Base-by-base conservation (phyloP, 148 eudicot genomes). In the Arbutus unedo region DNA sequence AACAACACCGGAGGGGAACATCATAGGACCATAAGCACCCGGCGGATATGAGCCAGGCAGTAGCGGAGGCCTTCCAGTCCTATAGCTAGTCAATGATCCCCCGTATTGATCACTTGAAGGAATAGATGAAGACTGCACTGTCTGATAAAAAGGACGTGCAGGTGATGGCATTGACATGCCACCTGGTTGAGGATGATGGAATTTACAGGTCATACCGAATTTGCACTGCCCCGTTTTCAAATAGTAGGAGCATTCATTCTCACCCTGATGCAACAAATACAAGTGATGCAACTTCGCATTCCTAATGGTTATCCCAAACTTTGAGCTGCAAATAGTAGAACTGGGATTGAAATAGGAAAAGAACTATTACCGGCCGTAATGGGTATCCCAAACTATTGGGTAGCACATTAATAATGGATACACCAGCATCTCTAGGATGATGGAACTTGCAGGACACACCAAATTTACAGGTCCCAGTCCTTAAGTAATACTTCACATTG, bases 181-280 rank as follows among this genome's bases (percentile, higher is more conserved):
- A 90, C 91, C 86, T 59, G 88, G 89, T 79, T 93, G 92, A 89
- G 99, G 99, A 88, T 96, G 99, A 90, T 96, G 90, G 92, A 91
- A 96, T 96, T 94, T 96, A 94, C 98, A 96, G 67, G 95, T 89
- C 84, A 86, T 77, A 78, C 97, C 98, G 82, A 91, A 96, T 88
- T 92, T 96, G 97, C 99, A 96, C 83, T 91, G 98, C 98, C 98
- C 98, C 92, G 97, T 96, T 88, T 94, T 92, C 92, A 96, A 91
- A 96, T 94, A 96, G 85, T 96, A 94, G 95, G 99, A 91, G 98
- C 99, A 96, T 84, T 93, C 97, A 83, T 86, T 88, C 90, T 90
- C 98, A 80, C 91, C 98, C 99, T 96, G 91, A 81, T 77, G 45
- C 44, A 78, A 74, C 54, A 8, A 10, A 86, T 23, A 86, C 50